Evolutionary conservation across 495 filamentous ascomycete genomes (phyloP).

Genomic region (Penicillium pancosmium): DNA sequence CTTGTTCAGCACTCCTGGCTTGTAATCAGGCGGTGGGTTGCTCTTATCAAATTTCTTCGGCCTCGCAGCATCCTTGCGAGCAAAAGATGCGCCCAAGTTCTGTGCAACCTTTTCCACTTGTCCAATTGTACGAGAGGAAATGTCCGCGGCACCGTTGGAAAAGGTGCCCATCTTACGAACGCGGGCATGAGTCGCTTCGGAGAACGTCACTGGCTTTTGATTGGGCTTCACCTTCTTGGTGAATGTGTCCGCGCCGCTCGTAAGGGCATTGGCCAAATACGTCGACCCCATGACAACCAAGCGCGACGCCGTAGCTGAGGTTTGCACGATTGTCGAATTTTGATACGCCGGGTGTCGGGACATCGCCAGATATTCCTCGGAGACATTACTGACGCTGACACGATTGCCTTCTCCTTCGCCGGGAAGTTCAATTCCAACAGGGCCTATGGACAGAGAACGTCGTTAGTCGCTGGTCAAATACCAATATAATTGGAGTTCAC

Average conservation of each 20-base stretch:
- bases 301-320: constrained; percentile 86
- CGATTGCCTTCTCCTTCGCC: constrained; percentile 67
- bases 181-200: constrained; percentile 78
- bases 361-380: constrained; percentile 77
- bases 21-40: constrained; percentile 63
- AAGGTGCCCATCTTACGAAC: constrained; percentile 84
- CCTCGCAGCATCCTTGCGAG: constrained; percentile 59
- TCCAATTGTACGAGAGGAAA: constrained; percentile 86
- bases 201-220: constrained; percentile 82
- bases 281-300: constrained; percentile 86
- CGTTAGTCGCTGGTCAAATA: constrained; percentile 15
- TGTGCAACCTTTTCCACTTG: constrained; percentile 80
- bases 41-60: constrained; percentile 63
- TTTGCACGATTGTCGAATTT: constrained; percentile 82
- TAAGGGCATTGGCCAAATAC: constrained; percentile 74
- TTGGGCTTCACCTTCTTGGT: constrained; percentile 75
- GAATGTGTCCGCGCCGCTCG: constrained; percentile 77
- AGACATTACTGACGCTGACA: constrained; percentile 75
- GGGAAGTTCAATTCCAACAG: constrained; percentile 87
- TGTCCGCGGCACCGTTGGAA: constrained; percentile 70
- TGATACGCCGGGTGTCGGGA: constrained; percentile 88
- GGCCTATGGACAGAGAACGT: constrained; percentile 56
- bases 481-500: constrained; percentile 20
- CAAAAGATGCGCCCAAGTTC: constrained; percentile 78
- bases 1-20: constrained; percentile 92